phyloP scores from a whole-genome alignment of 2,329 filamentous ascomycete species.

The Diaporthe humulicola region DNA sequence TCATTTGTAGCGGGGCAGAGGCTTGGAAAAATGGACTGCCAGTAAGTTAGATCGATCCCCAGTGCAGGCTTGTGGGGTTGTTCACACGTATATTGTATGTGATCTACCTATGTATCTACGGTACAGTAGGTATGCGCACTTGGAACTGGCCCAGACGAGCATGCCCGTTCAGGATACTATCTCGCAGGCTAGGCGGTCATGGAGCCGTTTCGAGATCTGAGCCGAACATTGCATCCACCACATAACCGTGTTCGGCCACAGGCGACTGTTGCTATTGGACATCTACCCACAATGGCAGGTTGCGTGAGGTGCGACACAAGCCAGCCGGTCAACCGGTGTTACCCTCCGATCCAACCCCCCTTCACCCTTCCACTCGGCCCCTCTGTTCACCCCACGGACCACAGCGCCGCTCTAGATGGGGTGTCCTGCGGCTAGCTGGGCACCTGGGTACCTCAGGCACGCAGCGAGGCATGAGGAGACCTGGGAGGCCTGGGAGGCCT shows the following conservation, averaged over 20 bases:
- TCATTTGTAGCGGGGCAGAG: not conserved
- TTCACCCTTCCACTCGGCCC: not conserved
- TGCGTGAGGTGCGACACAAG: conserved; percentile 22
- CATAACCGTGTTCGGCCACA: not conserved
- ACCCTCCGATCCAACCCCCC: conserved; percentile 18
- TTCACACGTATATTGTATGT: not conserved
- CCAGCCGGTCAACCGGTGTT: conserved; percentile 25
- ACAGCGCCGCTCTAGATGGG: conserved; percentile 15
- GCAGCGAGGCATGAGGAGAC: not conserved
- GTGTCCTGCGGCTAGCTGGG: conserved; percentile 27
- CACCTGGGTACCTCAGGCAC: conserved; percentile 31
- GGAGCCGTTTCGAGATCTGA: conserved; percentile 20
- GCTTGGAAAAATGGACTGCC: not conserved
- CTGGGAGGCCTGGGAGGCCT: too few relatives aligned
- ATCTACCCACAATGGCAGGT: conserved; percentile 11
- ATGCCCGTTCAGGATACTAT: not conserved
- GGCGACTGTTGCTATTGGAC: conserved; percentile 7
- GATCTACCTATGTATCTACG: not conserved
- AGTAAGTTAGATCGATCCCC: not conserved
- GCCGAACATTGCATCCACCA: conserved; percentile 11
- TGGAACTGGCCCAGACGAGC: conserved; percentile 2
- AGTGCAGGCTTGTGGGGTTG: not conserved
- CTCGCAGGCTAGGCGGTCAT: conserved; percentile 8
- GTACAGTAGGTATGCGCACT: too few relatives aligned
- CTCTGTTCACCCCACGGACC: conserved; percentile 28